phyloP scores from a whole-genome alignment of 257 asterid species.

The Nicotiana tabacum region DNA sequence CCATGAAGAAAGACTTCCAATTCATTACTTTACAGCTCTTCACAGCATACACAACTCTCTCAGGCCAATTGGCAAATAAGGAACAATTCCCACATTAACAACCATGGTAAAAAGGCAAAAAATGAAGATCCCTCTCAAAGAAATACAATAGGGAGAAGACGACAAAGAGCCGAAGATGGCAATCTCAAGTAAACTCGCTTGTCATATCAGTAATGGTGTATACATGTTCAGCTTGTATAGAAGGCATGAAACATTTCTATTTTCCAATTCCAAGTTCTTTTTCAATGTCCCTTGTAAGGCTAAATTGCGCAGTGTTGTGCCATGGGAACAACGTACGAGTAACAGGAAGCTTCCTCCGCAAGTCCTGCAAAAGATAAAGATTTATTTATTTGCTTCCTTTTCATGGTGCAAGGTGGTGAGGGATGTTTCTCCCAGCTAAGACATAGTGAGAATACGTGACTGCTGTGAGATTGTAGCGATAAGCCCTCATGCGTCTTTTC shows the following conservation, averaged over 20 bases:
- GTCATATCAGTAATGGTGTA: neutral
- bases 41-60: constrained; percentile 5
- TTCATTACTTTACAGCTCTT: constrained; percentile 3
- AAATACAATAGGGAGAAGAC: neutral
- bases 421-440: neutral
- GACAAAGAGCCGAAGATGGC: neutral
- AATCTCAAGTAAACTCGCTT: constrained; percentile 4
- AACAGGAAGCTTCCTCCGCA: constrained; percentile 96
- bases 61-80: neutral
- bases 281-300: constrained; percentile 74
- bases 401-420: neutral
- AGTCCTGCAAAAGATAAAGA: constrained; percentile 49
- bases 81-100: constrained; percentile 5
- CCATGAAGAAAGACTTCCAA: neutral
- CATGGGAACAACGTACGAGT: constrained; percentile 93
- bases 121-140: neutral
- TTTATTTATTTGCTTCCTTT: neutral
- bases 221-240: neutral
- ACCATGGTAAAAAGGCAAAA: neutral
- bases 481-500: neutral
- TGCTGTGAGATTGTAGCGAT: neutral
- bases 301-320: constrained; percentile 88
- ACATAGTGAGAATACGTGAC: neutral
- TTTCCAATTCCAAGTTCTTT: constrained; percentile 72
- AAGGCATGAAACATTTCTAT: constrained; percentile 14